These are phyloP conservation scores for Rutstroemia sp. DNA, from an alignment of 2,329 filamentous ascomycete genomes.

Conservation along the genomic window DNA sequence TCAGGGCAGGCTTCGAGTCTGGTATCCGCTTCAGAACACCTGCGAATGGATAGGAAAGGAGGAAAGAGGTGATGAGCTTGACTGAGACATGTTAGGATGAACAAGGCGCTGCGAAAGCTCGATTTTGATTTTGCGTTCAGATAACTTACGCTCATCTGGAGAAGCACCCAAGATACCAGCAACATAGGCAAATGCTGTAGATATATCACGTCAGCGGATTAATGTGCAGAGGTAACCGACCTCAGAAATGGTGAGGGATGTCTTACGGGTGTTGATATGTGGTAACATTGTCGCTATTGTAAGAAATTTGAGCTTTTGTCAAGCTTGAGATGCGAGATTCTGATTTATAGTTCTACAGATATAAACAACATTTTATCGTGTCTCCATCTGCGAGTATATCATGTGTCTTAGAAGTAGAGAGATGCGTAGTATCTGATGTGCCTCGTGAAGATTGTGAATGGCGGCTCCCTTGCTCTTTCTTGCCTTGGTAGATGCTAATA, in stretches of 20 bases:
- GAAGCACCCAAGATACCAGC: conserved; percentile 52
- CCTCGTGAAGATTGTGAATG: not conserved
- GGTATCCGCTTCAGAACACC: conserved; percentile 84
- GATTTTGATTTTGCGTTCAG: not conserved
- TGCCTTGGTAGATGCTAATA: too few relatives aligned
- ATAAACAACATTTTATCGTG: conserved; percentile 7
- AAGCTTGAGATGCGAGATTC: too few relatives aligned
- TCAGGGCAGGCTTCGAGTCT: conserved; percentile 72
- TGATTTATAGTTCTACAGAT: too few relatives aligned
- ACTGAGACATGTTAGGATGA: conserved; percentile 46
- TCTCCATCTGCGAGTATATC: conserved; percentile 19
- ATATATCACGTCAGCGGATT: conserved; percentile 20
- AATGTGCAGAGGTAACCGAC: too few relatives aligned
- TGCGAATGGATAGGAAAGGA: conserved; percentile 87
- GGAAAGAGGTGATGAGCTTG: conserved; percentile 85
- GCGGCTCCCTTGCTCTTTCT: not conserved
- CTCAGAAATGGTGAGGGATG: conserved; percentile 1
- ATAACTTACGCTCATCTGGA: conserved; percentile 51
- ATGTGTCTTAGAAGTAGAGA: not conserved
- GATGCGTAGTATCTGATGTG: not conserved
- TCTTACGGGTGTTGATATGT: conserved; percentile 53
- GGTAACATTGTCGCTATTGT: conserved; percentile 45
- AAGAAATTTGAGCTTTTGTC: too few relatives aligned
- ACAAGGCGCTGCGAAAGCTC: too few relatives aligned
- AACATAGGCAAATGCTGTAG: conserved; percentile 53